Percentiles rank a stretch among this genome's conserved stretches.
These are phyloP conservation scores for Oryza glaberrima DNA, from an alignment of 176 grass and related monocot genomes.

Conservation along the genomic window DNA sequence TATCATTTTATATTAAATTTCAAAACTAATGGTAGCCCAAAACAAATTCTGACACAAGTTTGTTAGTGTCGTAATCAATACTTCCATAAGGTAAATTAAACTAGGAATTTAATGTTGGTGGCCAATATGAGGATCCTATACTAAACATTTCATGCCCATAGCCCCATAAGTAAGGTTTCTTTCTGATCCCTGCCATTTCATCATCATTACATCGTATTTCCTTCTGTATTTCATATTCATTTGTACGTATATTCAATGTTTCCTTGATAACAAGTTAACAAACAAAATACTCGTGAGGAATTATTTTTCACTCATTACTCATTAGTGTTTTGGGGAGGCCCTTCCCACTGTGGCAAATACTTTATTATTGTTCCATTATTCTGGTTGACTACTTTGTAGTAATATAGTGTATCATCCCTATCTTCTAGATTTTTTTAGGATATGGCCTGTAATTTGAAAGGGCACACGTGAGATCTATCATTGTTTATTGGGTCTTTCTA, in stretches of 20 bases:
- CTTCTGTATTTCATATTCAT: slow-evolving; percentile 9
- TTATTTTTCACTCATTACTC: neutral
- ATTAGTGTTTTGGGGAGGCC: neutral
- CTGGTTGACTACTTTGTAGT: neutral
- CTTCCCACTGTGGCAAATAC: neutral
- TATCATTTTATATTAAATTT: slow-evolving; percentile 7
- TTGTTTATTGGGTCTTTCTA: neutral
- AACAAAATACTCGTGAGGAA: too few relatives aligned
- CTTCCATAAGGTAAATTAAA: neutral
- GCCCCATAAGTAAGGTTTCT: slow-evolving; percentile 15
- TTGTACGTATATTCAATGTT: neutral
- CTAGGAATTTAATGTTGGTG: neutral
- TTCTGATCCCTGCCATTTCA: neutral
- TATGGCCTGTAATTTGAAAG: slow-evolving; percentile 39
- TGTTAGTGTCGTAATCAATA: neutral
- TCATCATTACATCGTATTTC: neutral
- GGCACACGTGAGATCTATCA: neutral
- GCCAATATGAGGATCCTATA: neutral
- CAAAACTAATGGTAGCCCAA: neutral
- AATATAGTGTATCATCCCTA: neutral
- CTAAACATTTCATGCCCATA: neutral
- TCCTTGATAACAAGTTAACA: slow-evolving; percentile 3
- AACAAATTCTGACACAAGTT: neutral
- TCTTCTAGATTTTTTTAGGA: neutral
- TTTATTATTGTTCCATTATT: neutral